Conservation (phyloP, 2,329 filamentous ascomycete species). For the Calonectria hongkongensis region DNA sequence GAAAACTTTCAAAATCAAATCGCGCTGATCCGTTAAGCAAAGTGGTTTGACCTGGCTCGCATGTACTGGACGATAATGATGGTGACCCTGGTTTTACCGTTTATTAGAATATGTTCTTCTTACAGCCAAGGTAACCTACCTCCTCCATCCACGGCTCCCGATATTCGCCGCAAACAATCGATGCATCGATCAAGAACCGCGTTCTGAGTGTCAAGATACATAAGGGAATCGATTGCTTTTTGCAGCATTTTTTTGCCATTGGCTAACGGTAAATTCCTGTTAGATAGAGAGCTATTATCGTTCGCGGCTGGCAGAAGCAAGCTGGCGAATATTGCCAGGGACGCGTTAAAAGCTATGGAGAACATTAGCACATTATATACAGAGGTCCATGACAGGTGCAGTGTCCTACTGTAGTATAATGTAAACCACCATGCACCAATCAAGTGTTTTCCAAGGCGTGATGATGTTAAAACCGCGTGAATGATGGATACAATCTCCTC, state of each 20-base stretch:
- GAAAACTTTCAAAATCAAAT: slow-evolving; percentile 4
- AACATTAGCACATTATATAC: neutral
- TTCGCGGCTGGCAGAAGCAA: slow-evolving; percentile 27
- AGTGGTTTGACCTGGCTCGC: neutral
- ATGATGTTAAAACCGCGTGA: slow-evolving; percentile 22
- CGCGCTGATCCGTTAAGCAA: neutral
- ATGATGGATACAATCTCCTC: slow-evolving; percentile 42
- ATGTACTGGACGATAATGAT: neutral
- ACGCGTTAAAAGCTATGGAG: slow-evolving; percentile 41
- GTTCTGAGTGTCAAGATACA: slow-evolving; percentile 26
- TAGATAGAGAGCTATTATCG: too few relatives aligned
- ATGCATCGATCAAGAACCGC: slow-evolving; percentile 27
- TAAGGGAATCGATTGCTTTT: slow-evolving; percentile 21
- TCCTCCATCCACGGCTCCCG: slow-evolving; percentile 16
- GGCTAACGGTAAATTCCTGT: neutral
- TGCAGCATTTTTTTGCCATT: slow-evolving; percentile 5
- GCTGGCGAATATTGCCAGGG: slow-evolving; percentile 38
- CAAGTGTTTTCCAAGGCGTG: slow-evolving; percentile 29
- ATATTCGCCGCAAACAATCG: slow-evolving; percentile 25
- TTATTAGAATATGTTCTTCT: neutral
- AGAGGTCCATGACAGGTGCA: neutral
- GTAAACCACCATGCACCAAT: slow-evolving; percentile 49
- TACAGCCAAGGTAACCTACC: neutral
- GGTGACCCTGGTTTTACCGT: neutral
- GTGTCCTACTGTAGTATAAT: slow-evolving; percentile 42